Conservation (phyloP, 352 stramenopile species). For the Pythium dissotocum region DNA sequence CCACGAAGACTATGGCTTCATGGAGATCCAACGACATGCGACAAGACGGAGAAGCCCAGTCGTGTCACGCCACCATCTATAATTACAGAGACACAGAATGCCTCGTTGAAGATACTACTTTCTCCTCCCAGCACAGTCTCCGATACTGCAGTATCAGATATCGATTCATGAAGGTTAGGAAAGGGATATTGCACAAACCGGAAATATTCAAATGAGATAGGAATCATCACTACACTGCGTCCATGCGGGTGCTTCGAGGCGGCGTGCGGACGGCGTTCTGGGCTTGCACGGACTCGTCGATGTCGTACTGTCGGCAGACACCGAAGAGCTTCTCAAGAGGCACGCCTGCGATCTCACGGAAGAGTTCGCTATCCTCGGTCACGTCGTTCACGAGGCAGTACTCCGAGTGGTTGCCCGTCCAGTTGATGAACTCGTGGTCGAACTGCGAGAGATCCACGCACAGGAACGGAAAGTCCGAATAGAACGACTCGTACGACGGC, state of each 20-base stretch:
- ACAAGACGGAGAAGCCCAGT: not conserved
- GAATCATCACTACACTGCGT: not conserved
- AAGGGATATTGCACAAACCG: not conserved
- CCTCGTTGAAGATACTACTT: too few relatives aligned
- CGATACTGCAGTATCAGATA: too few relatives aligned
- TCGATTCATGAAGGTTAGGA: not conserved
- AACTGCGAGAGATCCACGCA: constrained; percentile 57
- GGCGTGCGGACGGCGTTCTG: constrained; percentile 16
- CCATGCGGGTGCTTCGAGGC: constrained; percentile 1
- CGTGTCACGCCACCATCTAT: constrained; percentile 1
- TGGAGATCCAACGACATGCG: not conserved
- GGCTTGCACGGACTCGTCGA: not conserved
- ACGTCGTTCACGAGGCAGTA: constrained; percentile 75
- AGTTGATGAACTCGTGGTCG: constrained; percentile 55
- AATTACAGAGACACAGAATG: not conserved
- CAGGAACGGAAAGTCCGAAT: constrained; percentile 67
- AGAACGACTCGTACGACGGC: constrained; percentile 66
- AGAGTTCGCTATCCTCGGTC: constrained; percentile 46
- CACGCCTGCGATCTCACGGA: constrained; percentile 37
- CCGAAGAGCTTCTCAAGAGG: constrained; percentile 60
- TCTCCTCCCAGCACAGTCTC: too few relatives aligned
- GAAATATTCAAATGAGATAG: not conserved
- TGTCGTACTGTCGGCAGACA: constrained; percentile 58
- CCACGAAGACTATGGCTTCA: not conserved
- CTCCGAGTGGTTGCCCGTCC: constrained; percentile 50